phyloP scores from a whole-genome alignment of 2,329 filamentous ascomycete species.

The Paramyrothecium roridum region DNA sequence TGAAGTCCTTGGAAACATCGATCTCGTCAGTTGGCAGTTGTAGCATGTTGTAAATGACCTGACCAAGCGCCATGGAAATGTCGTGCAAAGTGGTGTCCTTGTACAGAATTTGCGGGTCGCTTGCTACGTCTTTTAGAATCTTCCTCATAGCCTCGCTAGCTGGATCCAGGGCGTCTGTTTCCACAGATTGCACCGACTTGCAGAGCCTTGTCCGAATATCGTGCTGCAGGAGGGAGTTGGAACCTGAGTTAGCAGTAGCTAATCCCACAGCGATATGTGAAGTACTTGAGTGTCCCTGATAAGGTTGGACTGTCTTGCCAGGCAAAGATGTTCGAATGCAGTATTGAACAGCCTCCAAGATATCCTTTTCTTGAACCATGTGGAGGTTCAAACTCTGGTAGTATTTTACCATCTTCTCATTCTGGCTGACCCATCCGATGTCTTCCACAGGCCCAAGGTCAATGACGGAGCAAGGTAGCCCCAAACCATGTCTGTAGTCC shows the following conservation, averaged over 20 bases:
- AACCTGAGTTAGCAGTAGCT: neutral
- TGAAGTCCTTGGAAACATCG: neutral
- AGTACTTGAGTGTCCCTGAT: neutral
- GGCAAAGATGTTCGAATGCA: neutral
- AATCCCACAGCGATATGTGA: neutral
- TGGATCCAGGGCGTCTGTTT: neutral
- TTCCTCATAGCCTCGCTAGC: neutral
- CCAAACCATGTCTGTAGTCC: slow-evolving; percentile 8
- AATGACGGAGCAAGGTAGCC: slow-evolving; percentile 5
- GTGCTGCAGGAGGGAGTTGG: neutral
- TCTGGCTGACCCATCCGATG: slow-evolving; percentile 1
- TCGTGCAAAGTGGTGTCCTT: neutral
- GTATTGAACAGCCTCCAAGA: neutral
- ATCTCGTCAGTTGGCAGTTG: neutral
- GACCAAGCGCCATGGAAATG: neutral
- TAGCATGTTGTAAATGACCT: neutral
- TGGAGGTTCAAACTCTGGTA: neutral
- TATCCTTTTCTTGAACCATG: neutral
- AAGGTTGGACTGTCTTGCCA: neutral
- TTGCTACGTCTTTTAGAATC: neutral
- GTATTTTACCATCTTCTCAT: neutral
- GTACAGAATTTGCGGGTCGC: neutral
- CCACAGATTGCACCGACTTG: neutral
- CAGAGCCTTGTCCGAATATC: neutral
- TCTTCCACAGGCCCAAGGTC: slow-evolving; percentile 5